Base-by-base conservation (phyloP, 2,329 filamentous ascomycete genomes). In the Bipolaris oryzae region DNA sequence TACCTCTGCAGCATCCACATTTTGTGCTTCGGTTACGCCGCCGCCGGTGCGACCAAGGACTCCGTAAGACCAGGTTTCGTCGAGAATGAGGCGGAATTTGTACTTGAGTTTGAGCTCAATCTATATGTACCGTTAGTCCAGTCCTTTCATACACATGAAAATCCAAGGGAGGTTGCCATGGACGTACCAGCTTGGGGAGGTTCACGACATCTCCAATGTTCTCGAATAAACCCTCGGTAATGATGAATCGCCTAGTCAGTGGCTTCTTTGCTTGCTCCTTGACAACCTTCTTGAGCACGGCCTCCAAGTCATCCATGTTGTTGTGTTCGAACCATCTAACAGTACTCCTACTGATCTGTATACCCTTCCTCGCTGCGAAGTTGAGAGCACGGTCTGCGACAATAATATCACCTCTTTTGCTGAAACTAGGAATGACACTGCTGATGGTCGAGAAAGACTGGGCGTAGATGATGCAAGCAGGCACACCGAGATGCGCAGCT, bases 21-120 rank as follows among this genome's bases (percentile, higher is more conserved):
- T 96, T 73, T 98, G 95, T 5, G 94, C 91, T 80, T 99, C 96
- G 0, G 95, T 98, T 37, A 98, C 83, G 57, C 95, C 95, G 50
- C 92, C 89, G 18, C 95, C 96, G 23, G 92, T 96, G 60, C 92
- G 86, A 45, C 95, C 95, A 5, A 99, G 85, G 16, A 98, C 90
- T 58, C 94, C 96, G 74, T 98, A 99, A 1, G 93, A 97, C 89
- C 91, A 96, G 1, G 93, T 96, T 81, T 99, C 95, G 76, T 99
- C 95, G 35, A 99, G 87, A 64, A 98, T 96, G 54, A 99, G 86
- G 69, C 95, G 92, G 81, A 98, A 99, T 80, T 97, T 99, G 85
- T 98, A 97, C 76, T 90, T 91, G 66, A 93, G 87, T 79, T 97
- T 97, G 66, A 99, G 83, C 74, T 96, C 94, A 62, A 98, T 83